Conservation (phyloP, 2,329 filamentous ascomycete species). For the Parascedosporium putredinis region DNA sequence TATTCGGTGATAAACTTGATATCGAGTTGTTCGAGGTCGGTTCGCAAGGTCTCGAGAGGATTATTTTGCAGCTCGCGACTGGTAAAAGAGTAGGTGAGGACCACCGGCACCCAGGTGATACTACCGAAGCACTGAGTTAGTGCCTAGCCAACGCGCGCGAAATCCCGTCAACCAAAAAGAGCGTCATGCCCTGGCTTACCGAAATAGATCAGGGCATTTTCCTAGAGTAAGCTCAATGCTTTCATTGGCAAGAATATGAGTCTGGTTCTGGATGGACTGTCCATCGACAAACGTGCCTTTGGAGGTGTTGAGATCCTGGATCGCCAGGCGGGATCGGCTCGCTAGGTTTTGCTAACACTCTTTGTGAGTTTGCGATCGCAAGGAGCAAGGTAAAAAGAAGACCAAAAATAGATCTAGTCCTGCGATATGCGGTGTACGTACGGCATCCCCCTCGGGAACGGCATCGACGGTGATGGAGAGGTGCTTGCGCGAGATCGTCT, state of each 20-base stretch:
- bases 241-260: constrained; percentile 38
- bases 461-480: constrained; percentile 62
- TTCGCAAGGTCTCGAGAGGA: constrained; percentile 50
- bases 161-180: no score
- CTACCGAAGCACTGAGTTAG: constrained; percentile 30
- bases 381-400: background rate
- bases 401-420: no score
- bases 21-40: constrained; percentile 70
- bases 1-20: constrained; percentile 76
- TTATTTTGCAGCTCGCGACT: constrained; percentile 59
- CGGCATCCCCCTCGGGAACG: constrained; percentile 57
- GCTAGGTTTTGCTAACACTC: constrained; percentile 50
- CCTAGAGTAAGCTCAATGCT: constrained; percentile 63
- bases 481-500: constrained; percentile 82
- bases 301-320: constrained; percentile 77
- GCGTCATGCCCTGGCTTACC: no score
- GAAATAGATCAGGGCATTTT: constrained; percentile 53
- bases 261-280: constrained; percentile 53
- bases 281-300: constrained; percentile 73
- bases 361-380: background rate
- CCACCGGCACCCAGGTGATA: constrained; percentile 67
- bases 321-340: constrained; percentile 56
- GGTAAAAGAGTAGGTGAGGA: constrained; percentile 73
- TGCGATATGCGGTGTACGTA: constrained; percentile 26
- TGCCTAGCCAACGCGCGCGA: background rate